phyloP scores from a whole-genome alignment of 2,329 filamentous ascomycete genomes.

The Alternaria viburni region DNA sequence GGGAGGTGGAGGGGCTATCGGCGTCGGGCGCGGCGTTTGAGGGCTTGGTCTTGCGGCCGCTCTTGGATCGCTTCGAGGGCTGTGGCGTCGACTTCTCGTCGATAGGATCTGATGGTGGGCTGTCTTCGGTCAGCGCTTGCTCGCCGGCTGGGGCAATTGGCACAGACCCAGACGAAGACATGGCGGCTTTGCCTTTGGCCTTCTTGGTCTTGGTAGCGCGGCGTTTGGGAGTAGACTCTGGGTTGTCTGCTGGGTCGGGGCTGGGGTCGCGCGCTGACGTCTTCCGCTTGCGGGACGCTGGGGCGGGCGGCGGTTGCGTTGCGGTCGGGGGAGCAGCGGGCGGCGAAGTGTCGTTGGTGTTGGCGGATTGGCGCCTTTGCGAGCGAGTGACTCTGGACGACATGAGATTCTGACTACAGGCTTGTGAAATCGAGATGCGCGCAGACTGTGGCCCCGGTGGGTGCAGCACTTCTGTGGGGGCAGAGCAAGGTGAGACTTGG shows the following conservation, averaged over 20 bases:
- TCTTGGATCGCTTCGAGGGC: conserved; percentile 76
- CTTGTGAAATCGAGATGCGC: conserved; percentile 34
- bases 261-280: conserved; percentile 55
- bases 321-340: conserved; percentile 48
- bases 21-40: conserved; percentile 32
- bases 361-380: conserved; percentile 82
- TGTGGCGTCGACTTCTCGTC: conserved; percentile 66
- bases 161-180: conserved; percentile 74
- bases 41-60: conserved; percentile 67
- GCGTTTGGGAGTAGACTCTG: conserved; percentile 35
- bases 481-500: conserved; percentile 26
- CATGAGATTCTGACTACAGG: conserved; percentile 71
- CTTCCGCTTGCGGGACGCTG: conserved; percentile 77
- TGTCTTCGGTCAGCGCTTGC: conserved; percentile 44
- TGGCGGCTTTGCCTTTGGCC: conserved; percentile 67
- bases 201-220: conserved; percentile 61
- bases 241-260: conserved; percentile 55
- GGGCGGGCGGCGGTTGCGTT: conserved; percentile 52
- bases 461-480: conserved; percentile 35
- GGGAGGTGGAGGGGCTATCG: conserved; percentile 38
- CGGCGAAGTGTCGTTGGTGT: conserved; percentile 48
- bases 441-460: conserved; percentile 39
- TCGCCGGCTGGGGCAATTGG: conserved; percentile 3
- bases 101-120: conserved; percentile 68
- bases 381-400: conserved; percentile 96